These are phyloP conservation scores for Vachellia pachyceras DNA, from an alignment of 306 rosid genomes.

Conservation along the genomic window DNA sequence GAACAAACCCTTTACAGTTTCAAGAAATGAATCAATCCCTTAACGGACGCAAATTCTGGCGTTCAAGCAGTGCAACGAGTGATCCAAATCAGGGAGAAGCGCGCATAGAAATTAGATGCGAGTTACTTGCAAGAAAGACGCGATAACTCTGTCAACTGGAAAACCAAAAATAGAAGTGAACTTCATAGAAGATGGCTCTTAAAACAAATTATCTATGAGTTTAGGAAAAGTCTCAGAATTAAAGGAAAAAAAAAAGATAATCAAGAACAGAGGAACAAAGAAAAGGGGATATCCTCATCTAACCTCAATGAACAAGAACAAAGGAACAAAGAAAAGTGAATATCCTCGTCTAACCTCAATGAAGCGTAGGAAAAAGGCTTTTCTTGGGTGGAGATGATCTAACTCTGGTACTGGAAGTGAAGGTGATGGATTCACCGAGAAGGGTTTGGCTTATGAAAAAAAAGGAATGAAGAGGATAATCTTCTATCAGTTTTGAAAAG, in stretches of 20 bases:
- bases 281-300: too few species aligned
- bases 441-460: constrained; percentile 10
- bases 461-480: constrained; percentile 31
- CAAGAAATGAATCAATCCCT: constrained; percentile 56
- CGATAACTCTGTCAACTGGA: not conserved
- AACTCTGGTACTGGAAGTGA: not conserved
- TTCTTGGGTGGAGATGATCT: constrained; percentile 20
- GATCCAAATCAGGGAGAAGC: constrained; percentile 41
- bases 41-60: constrained; percentile 32
- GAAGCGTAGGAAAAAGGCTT: constrained; percentile 9
- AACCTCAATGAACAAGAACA: too few species aligned
- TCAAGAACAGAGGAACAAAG: constrained; percentile 24
- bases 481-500: constrained; percentile 25
- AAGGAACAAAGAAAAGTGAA: constrained; percentile 21
- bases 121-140: constrained; percentile 14
- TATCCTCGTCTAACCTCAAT: constrained; percentile 28
- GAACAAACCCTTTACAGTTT: constrained; percentile 52
- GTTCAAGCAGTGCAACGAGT: constrained; percentile 34
- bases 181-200: constrained; percentile 30
- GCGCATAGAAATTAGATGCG: not conserved
- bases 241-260: not conserved
- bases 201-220: not conserved
- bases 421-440: not conserved
- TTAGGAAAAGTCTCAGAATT: not conserved
- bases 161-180: not conserved